Evolutionary conservation across 495 filamentous ascomycete genomes (phyloP), one percentile per base, ranked within the genome.

Genomic region (Penicillium egyptiacum): DNA sequence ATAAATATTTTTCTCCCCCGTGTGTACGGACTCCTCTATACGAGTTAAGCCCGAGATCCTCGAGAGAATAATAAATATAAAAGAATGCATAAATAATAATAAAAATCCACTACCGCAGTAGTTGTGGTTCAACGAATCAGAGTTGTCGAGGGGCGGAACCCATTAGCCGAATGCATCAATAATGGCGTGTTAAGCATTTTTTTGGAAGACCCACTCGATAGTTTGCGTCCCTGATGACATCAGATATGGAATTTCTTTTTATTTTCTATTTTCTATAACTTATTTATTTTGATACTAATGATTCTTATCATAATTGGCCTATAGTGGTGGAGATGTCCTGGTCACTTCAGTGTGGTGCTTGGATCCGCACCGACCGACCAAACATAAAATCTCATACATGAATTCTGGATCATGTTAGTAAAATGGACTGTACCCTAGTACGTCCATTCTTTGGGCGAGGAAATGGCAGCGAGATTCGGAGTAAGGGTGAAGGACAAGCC

Each of bases 131-230:
- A 50, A 54, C 61, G 54, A 52, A 64, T 65, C 60, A 63, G 50
- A 50, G 30, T 53, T 50, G 46, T 57, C 28, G 41, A 28, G 46
- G 55, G 53, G 60, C 50, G 61, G 50, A 58, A 53, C 48, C 55
- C 53, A 25, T 52, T 5, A n/a, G 50, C 61, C 64, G 66, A 43
- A 69, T 66, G 66, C 66, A 64, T 69, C 66, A 69, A 66, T 69
- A 63, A 69, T 61, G 64, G 58, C 66, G 41, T 52, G 58, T 65
- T 69, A 69, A 69, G 67, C 67, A 69, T 69, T 67, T 56, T 28
- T 26, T 11, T 20, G 10, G 9, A 10, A 4, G 30, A n/a, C 31
- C 63, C 60, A 44, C 53, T 14, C 42, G 40, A 37, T 41, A 59
- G 60, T 53, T 59, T 58, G 65, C 52, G 65, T 63, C 63, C 63